These are phyloP conservation scores for Gossypium schwendimanii DNA, from an alignment of 441 rosid species.

Conservation along the genomic window DNA sequence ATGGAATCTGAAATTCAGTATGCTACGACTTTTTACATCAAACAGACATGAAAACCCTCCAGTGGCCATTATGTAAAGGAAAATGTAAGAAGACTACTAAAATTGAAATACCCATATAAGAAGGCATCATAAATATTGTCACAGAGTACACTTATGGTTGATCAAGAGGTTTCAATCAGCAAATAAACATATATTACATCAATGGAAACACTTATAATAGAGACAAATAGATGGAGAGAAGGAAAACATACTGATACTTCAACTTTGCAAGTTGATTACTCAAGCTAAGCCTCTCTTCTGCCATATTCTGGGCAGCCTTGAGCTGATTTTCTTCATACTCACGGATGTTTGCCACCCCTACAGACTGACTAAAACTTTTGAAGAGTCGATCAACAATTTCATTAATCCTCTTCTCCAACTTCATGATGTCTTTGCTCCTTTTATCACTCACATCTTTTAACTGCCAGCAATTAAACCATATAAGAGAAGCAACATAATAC, in stretches of 20 bases:
- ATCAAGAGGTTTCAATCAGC: slow-evolving; percentile 1
- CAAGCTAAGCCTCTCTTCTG: slow-evolving; percentile 86
- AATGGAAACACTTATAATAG: neutral
- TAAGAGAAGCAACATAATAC: slow-evolving; percentile 7
- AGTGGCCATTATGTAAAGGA: neutral
- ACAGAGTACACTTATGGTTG: neutral
- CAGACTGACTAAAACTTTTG: slow-evolving; percentile 70
- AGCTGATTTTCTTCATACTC: slow-evolving; percentile 97
- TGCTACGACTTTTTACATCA: neutral
- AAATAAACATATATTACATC: slow-evolving; percentile 1
- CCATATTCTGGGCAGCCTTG: slow-evolving; percentile 81
- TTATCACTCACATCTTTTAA: slow-evolving; percentile 53
- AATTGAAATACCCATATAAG: neutral
- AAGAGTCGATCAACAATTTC: slow-evolving; percentile 78
- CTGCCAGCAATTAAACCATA: slow-evolving; percentile 40
- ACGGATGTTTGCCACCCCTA: slow-evolving; percentile 90
- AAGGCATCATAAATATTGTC: neutral
- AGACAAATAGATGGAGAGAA: slow-evolving; percentile 12
- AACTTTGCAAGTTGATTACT: slow-evolving; percentile 93
- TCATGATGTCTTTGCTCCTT: slow-evolving; percentile 58
- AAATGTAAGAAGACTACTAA: neutral
- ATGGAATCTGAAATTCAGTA: neutral
- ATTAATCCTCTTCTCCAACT: slow-evolving; percentile 87
- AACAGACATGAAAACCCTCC: slow-evolving; percentile 1
- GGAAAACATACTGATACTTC: slow-evolving; percentile 84